phyloP scores from a whole-genome alignment of 1,284 basidiomycete species.

The Microbotryum intermedium region DNA sequence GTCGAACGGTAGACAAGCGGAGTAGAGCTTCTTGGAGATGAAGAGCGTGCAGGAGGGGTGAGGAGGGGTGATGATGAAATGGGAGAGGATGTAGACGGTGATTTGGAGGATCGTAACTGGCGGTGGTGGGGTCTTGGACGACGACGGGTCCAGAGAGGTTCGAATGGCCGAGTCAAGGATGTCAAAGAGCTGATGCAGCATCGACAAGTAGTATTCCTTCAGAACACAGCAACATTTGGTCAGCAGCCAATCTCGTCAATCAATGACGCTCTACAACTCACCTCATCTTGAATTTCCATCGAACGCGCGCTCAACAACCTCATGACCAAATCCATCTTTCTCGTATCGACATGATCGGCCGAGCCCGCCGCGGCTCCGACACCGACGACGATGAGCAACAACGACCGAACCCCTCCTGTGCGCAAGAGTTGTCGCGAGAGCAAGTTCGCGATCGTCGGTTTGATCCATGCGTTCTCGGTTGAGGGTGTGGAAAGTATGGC shows the following conservation, averaged over 20 bases:
- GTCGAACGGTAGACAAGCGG: neutral
- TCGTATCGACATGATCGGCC: conserved; percentile 5
- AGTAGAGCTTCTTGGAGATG: neutral
- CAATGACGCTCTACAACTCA: neutral
- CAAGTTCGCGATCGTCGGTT: conserved; percentile 4
- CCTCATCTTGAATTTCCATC: neutral
- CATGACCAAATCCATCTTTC: conserved; percentile 22
- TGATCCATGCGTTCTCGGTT: neutral
- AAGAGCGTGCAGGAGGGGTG: conserved; percentile 1
- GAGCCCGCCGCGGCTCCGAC: neutral
- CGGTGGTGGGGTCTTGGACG: conserved; percentile 31
- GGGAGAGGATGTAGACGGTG: conserved; percentile 58
- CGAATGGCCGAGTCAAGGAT: conserved; percentile 41
- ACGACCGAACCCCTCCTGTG: conserved; percentile 23
- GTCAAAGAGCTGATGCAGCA: conserved; percentile 46
- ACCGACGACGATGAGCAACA: conserved; percentile 29
- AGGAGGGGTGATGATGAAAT: conserved; percentile 46
- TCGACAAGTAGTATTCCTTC: neutral
- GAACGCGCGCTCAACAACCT: conserved; percentile 3
- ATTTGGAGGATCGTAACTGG: conserved; percentile 48
- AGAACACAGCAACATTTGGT: no score
- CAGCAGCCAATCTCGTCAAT: no score
- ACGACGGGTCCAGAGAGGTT: conserved; percentile 33
- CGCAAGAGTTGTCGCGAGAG: conserved; percentile 28
- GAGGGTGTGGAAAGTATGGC: conserved; percentile 2